Percentiles rank a stretch among this genome's conserved stretches.
phyloP scores from a whole-genome alignment of 345 rosid genomes.

The Salix brachista region DNA sequence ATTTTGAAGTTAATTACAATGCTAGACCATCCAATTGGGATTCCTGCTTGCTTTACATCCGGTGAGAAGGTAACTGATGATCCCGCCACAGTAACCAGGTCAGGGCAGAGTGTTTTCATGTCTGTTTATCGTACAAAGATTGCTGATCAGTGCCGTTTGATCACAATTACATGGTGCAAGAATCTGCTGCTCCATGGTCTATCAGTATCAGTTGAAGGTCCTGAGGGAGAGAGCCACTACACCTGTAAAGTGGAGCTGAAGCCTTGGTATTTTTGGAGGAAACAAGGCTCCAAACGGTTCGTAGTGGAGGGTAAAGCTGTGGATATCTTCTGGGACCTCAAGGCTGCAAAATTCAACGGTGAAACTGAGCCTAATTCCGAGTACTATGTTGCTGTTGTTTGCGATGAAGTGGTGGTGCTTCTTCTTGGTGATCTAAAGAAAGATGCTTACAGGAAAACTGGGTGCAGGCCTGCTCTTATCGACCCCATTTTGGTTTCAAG shows the following conservation, averaged over 20 bases:
- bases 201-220: slow-evolving; percentile 49
- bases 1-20: slow-evolving; percentile 8
- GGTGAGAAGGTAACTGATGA: slow-evolving; percentile 46
- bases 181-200: slow-evolving; percentile 57
- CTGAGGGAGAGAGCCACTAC: slow-evolving; percentile 40
- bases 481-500: slow-evolving; percentile 63
- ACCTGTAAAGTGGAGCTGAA: slow-evolving; percentile 68
- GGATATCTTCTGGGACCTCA: slow-evolving; percentile 63
- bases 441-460: slow-evolving; percentile 61
- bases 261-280: slow-evolving; percentile 78
- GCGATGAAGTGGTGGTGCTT: slow-evolving; percentile 65
- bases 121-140: slow-evolving; percentile 55
- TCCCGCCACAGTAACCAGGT: slow-evolving; percentile 45
- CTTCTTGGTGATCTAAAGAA: slow-evolving; percentile 81
- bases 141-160: slow-evolving; percentile 54
- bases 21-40: slow-evolving; percentile 51
- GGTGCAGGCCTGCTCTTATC: slow-evolving; percentile 63
- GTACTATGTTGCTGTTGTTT: slow-evolving; percentile 78
- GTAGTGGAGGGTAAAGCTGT: slow-evolving; percentile 47
- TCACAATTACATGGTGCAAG: slow-evolving; percentile 65
- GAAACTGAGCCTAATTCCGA: slow-evolving; percentile 64
- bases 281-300: slow-evolving; percentile 58
- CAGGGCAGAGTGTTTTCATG: slow-evolving; percentile 67
- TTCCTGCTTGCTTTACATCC: slow-evolving; percentile 61
- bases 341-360: slow-evolving; percentile 57